Evolutionary conservation across 2,329 filamentous ascomycete genomes (phyloP).

Genomic region (Knoxdaviesia capensis): DNA sequence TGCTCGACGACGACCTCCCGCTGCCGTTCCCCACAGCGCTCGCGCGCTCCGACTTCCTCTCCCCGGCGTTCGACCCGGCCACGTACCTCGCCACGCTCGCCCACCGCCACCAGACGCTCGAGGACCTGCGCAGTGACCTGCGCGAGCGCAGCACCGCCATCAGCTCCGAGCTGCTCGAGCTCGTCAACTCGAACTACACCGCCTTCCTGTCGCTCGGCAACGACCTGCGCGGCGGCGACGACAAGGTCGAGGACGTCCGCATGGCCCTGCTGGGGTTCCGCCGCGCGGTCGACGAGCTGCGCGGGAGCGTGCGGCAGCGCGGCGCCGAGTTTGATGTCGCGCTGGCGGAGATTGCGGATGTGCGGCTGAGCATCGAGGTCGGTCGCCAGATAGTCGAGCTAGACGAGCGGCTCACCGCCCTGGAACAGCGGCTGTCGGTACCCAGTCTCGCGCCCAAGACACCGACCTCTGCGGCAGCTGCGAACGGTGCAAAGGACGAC

Average conservation of each 20-base stretch:
- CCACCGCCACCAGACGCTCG: constrained; percentile 89
- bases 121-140: constrained; percentile 75
- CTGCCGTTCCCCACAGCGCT: constrained; percentile 81
- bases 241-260: constrained; percentile 74
- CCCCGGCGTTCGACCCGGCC: constrained; percentile 56
- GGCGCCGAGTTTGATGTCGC: constrained; percentile 41
- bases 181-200: constrained; percentile 90
- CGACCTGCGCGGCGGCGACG: constrained; percentile 70
- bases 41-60: constrained; percentile 63
- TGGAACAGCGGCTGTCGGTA: constrained; percentile 45
- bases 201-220: constrained; percentile 72
- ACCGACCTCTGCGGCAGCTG: constrained; percentile 1
- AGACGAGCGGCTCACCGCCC: constrained; percentile 36
- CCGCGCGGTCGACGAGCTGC: constrained; percentile 60
- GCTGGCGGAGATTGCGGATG: constrained; percentile 43
- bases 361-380: constrained; percentile 40
- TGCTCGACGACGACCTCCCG: constrained; percentile 39
- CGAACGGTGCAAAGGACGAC: constrained; percentile 2
- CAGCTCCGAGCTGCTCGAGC: constrained; percentile 70
- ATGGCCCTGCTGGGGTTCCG: constrained; percentile 74
- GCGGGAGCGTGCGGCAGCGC: constrained; percentile 40
- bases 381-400: constrained; percentile 46
- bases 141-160: constrained; percentile 62
- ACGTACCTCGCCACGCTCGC: constrained; percentile 56
- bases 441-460: constrained; percentile 13